phyloP scores from a whole-genome alignment of 2,329 filamentous ascomycete species.

The Fusarium virguliforme region DNA sequence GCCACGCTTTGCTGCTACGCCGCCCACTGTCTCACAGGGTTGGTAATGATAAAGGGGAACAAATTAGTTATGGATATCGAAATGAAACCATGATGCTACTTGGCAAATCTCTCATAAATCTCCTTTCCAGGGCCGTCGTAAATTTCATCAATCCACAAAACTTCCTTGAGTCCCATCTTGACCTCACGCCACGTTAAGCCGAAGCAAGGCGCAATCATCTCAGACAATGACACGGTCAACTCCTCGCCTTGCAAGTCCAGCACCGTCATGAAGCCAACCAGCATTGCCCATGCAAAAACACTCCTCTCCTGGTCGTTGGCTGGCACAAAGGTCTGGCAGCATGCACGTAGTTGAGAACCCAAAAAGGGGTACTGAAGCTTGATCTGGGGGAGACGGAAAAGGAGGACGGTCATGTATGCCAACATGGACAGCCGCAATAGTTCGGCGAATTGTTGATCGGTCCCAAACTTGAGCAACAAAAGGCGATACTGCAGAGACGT shows the following conservation, averaged over 20 bases:
- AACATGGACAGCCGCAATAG: slow-evolving; percentile 1
- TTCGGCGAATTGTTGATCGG: background rate
- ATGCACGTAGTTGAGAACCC: slow-evolving; percentile 2
- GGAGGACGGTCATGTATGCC: background rate
- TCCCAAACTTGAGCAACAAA: slow-evolving; percentile 2
- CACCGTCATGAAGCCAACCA: background rate
- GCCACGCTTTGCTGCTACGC: background rate
- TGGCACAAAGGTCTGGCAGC: slow-evolving; percentile 1
- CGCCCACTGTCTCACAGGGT: background rate
- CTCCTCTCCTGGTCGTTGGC: background rate
- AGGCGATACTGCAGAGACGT: slow-evolving; percentile 10
- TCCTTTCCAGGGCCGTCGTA: background rate
- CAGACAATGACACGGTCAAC: background rate
- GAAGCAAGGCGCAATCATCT: slow-evolving; percentile 2
- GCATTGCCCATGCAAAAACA: slow-evolving; percentile 1
- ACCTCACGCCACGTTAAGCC: background rate
- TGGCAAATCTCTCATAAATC: background rate
- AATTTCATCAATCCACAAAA: slow-evolving; percentile 9
- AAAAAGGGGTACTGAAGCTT: slow-evolving; percentile 5
- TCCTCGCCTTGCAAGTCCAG: background rate
- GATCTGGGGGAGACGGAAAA: slow-evolving; percentile 7
- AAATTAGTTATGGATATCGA: no score
- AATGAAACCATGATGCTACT: background rate
- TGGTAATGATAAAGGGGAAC: background rate
- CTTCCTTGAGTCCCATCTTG: background rate